These are phyloP conservation scores for Graphilbum sp. DNA, from an alignment of 2,329 filamentous ascomycete genomes.

Conservation along the genomic window DNA sequence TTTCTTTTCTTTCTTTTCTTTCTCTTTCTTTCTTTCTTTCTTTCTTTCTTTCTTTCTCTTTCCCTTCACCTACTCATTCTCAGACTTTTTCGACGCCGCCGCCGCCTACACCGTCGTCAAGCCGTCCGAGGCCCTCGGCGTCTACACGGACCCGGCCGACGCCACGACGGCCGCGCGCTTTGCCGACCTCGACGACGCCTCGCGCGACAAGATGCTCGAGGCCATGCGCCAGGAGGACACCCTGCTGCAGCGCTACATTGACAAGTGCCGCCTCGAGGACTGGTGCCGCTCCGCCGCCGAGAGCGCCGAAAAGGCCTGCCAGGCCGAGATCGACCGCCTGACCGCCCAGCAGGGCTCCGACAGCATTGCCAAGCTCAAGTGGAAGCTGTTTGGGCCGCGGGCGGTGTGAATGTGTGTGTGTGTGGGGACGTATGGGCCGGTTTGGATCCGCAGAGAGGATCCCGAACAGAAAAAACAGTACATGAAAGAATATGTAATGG, in stretches of 20 bases:
- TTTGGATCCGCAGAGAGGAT: neutral
- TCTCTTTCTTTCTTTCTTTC: neutral
- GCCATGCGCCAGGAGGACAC: conserved; percentile 62
- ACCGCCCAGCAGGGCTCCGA: conserved; percentile 5
- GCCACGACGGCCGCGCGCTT: conserved; percentile 27
- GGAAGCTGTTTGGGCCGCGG: conserved; percentile 4
- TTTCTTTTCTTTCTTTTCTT: neutral
- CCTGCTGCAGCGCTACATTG: conserved; percentile 44
- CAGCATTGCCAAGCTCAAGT: neutral
- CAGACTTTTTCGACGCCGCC: conserved; percentile 6
- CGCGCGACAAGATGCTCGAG: conserved; percentile 49
- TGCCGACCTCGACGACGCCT: conserved; percentile 40
- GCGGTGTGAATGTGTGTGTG: neutral
- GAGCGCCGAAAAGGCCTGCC: conserved; percentile 14
- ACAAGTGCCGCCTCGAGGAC: conserved; percentile 50
- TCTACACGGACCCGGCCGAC: conserved; percentile 44
- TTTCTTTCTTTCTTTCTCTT: neutral
- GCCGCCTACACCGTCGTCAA: conserved; percentile 27
- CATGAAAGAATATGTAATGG: neutral
- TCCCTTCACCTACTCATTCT: too few species aligned
- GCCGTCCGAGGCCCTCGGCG: conserved; percentile 39
- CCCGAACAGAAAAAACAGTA: neutral
- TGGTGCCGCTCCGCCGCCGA: conserved; percentile 32
- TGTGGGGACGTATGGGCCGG: too few species aligned
- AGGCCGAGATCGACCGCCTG: conserved; percentile 9